These are phyloP conservation scores for Leccinum ochraceum DNA, from an alignment of 768 basidiomycete species.

Conservation along the genomic window DNA sequence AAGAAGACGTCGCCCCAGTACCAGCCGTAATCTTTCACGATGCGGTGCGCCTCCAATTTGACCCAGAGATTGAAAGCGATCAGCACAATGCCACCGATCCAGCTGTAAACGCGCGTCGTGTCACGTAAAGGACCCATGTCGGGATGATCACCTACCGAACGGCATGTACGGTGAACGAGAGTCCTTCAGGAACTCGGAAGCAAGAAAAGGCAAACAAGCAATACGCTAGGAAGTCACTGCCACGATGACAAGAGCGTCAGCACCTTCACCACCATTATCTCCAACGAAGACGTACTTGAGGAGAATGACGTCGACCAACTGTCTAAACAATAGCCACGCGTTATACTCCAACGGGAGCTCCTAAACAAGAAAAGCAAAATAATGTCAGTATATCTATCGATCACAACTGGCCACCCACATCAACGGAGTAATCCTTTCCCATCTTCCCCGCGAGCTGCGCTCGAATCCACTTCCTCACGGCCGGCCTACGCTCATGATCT, in stretches of 20 bases:
- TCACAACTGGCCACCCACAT: constrained; percentile 50
- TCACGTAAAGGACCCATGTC: neutral
- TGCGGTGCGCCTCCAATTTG: constrained; percentile 95
- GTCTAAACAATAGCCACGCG: constrained; percentile 93
- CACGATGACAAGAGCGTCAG: constrained; percentile 6
- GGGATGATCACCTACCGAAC: constrained; percentile 57
- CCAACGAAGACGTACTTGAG: constrained; percentile 68
- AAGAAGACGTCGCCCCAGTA: constrained; percentile 96
- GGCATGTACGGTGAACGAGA: constrained; percentile 72
- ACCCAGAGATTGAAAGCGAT: constrained; percentile 98
- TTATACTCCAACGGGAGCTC: constrained; percentile 93
- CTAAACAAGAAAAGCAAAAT: constrained; percentile 38
- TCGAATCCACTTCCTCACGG: constrained; percentile 78
- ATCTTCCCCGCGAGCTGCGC: constrained; percentile 88
- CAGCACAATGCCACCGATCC: constrained; percentile 82
- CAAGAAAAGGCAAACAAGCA: constrained; percentile 95
- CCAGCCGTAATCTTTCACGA: constrained; percentile 98
- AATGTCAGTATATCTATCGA: neutral
- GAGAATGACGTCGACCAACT: constrained; percentile 93
- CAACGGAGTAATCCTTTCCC: constrained; percentile 92
- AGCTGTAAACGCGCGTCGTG: constrained; percentile 46
- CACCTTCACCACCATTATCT: constrained; percentile 40
- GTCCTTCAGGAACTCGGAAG: constrained; percentile 79
- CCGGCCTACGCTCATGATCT: constrained; percentile 66
- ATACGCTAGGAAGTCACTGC: constrained; percentile 91